Conservation (phyloP, 352 stramenopile genomes). For the Globisporangium perplexum region DNA sequence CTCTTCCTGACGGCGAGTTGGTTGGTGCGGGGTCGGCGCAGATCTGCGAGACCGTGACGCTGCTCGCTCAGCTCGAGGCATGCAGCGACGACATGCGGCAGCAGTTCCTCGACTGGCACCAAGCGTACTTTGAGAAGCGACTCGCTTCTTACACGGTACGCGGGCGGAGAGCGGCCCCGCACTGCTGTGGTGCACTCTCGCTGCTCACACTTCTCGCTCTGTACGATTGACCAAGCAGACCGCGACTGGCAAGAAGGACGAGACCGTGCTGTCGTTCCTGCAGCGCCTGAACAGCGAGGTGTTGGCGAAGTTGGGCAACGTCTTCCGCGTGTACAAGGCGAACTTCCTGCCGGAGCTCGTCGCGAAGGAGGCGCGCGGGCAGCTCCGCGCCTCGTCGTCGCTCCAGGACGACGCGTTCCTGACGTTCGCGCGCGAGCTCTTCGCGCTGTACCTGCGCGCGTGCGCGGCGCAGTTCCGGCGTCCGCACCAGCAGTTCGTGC, state of each 20-base stretch:
- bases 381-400: slow-evolving; percentile 31
- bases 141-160: slow-evolving; percentile 48
- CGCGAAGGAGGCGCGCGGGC: slow-evolving; percentile 23
- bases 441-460: slow-evolving; percentile 45
- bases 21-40: slow-evolving; percentile 3
- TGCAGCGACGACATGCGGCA: slow-evolving; percentile 75
- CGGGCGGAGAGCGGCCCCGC: background rate
- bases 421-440: slow-evolving; percentile 64
- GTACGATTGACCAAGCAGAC: background rate
- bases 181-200: too few species aligned
- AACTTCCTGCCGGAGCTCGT: slow-evolving; percentile 56
- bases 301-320: slow-evolving; percentile 37
- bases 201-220: background rate
- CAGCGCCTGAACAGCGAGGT: slow-evolving; percentile 47
- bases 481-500: slow-evolving; percentile 53
- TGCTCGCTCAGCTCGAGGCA: slow-evolving; percentile 58
- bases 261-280: slow-evolving; percentile 56
- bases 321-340: slow-evolving; percentile 62
- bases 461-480: slow-evolving; percentile 54
- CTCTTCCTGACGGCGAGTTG: too few species aligned
- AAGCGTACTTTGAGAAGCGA: slow-evolving; percentile 56
- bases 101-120: slow-evolving; percentile 83
- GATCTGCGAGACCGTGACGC: slow-evolving; percentile 57
- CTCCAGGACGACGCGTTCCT: slow-evolving; percentile 63
- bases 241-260: slow-evolving; percentile 16